Base-by-base conservation (phyloP, 768 basidiomycete genomes). In the Lyophyllum semitale region DNA sequence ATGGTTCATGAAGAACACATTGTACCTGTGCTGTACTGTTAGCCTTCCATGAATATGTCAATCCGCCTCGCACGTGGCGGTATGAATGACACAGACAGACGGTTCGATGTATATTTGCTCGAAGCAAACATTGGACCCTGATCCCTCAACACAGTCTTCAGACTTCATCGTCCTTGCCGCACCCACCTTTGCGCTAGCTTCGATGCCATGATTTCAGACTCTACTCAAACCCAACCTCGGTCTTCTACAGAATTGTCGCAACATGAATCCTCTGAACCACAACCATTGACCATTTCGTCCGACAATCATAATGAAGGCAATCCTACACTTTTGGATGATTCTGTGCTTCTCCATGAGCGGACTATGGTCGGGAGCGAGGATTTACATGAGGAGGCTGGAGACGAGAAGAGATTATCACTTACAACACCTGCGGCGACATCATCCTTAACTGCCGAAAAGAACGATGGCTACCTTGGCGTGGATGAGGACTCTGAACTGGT, bases 131-230 rank as follows among this genome's bases (percentile, higher is more conserved):
- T 18, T n/a, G 25, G 17, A 18, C 27, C 44, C 17, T 29, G 26
- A 8, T 35, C 33, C n/a, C n/a, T n/a, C n/a, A n/a, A n/a, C n/a
- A n/a, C n/a, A n/a, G n/a, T n/a, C 33, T 15, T 35, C 33, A 35
- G 17, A 15, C 33, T 35, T n/a, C 2, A 38, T 5, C 4, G 41
- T 23, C 18, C 44, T n/a, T 29, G 26, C 44, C 3, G 26, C 17
- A 29, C 23, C 26, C n/a, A 2, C 18, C 12, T 41, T 20, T 44
- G 29, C 49, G 25, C 30, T 46, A 46, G 57, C 61, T 55, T 63
- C 66, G 41, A 68, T 68, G 65, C 59, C 59, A 68, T 68, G 66
- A 68, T 42, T 51, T 45, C 57, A 48, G 58, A 54, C 46, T 42
- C 48, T 47, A 46, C 42, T 49, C 48, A 54, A 48, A 13, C 40